Base-by-base conservation (phyloP, 768 basidiomycete species). In the Pleurotus pulmonarius region DNA sequence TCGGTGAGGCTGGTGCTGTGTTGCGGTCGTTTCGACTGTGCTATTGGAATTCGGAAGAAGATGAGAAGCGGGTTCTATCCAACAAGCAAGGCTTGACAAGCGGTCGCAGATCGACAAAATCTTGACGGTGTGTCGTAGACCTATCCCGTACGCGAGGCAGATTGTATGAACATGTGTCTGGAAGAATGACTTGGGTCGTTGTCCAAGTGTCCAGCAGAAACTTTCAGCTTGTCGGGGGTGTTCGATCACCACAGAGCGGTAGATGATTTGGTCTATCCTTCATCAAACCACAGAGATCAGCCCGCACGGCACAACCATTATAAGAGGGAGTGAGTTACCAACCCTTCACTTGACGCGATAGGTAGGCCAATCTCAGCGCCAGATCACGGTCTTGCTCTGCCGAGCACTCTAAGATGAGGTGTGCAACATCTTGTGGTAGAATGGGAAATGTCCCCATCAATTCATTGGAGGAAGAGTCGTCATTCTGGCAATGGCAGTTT, bases 261-360 rank as follows among this genome's bases (percentile, higher is more conserved):
- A 62, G n/a, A 62, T 39, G 3, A 60, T 58, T 24, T 44, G 61
- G 24, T 62, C 61, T 26, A 62, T 58, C 61, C 61, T 62, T 20
- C 15, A 26, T 11, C 29, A 11, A 8, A 34, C 9, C 7, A 8
- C 29, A 34, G 29, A 34, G 29, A 34, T 34, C 29, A 34, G 29
- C 29, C 3, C 29, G 29, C 29, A 34, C 29, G 3, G 11, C 29
- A 1, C 29, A 34, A 34, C 3, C 29, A 11, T 11, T 9, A 9
- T 7, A 8, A 34, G 9, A 9, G 29, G 29, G 29, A 34, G 29
- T 8, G 11, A 34, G 47, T 34, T 51, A 60, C 59, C 59, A 58
- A 24, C 24, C 9, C 29, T 37, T 56, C 25, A 58, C 52, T 55
- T 47, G 46, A 37, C 41, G 26, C 18, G 54, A 58, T 13, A 60